These are phyloP conservation scores for Sugiyamaella qingdaonensis DNA, from an alignment of 805 yeast species.

Conservation along the genomic window DNA sequence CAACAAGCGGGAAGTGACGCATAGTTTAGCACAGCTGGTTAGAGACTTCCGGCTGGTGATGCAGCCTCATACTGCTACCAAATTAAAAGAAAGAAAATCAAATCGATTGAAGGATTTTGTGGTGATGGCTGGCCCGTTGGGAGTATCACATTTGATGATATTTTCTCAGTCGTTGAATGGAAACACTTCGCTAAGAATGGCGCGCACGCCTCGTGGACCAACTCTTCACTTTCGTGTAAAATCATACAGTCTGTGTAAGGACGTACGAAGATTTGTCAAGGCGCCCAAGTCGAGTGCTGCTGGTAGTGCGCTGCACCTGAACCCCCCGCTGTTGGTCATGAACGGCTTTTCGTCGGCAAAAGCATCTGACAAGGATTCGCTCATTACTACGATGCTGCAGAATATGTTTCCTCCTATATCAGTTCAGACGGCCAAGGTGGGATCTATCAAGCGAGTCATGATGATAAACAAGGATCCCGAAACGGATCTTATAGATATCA, in stretches of 20 bases:
- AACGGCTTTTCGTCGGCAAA: conserved; percentile 79
- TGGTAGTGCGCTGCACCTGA: conserved; percentile 47
- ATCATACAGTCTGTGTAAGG: conserved; percentile 76
- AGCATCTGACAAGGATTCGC: conserved; percentile 60
- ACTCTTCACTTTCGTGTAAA: conserved; percentile 77
- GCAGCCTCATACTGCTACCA: conserved; percentile 96
- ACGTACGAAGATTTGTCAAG: conserved; percentile 62
- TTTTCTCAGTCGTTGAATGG: conserved; percentile 83
- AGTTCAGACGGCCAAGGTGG: conserved; percentile 73
- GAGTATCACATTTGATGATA: conserved; percentile 81
- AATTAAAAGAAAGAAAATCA: conserved; percentile 76
- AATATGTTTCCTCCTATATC: conserved; percentile 93
- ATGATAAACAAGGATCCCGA: conserved; percentile 70
- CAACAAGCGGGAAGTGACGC: conserved; percentile 58
- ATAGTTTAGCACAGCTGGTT: conserved; percentile 78
- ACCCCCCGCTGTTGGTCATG: conserved; percentile 88
- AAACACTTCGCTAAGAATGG: conserved; percentile 74
- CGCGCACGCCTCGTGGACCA: conserved; percentile 92
- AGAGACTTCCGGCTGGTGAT: conserved; percentile 81
- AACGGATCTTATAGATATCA: conserved; percentile 70
- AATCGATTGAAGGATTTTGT: conserved; percentile 87
- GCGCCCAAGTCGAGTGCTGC: conserved; percentile 74
- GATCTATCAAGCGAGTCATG: conserved; percentile 75
- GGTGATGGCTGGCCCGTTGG: conserved; percentile 98
- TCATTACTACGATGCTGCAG: conserved; percentile 85